phyloP scores from a whole-genome alignment of 1,284 basidiomycete genomes.

The Puccinia triticina region DNA sequence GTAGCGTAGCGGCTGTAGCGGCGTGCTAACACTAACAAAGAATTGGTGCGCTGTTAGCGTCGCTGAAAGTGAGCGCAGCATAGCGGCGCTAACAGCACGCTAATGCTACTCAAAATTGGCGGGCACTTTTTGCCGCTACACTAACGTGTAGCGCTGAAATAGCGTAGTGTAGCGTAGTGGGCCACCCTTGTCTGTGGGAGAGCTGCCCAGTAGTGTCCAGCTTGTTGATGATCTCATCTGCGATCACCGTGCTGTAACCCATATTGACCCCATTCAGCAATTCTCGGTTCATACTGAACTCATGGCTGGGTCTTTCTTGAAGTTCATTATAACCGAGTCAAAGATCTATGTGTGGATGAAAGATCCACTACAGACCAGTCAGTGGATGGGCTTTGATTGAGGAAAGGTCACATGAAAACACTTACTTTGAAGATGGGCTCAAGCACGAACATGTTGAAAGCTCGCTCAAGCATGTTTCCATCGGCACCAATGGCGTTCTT shows the following conservation, averaged over 20 bases:
- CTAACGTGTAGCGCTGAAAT: too few species aligned
- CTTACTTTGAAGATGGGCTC: slow-evolving; percentile 89
- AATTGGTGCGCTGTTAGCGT: too few species aligned
- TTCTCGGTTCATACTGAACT: too few species aligned
- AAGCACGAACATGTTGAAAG: slow-evolving; percentile 94
- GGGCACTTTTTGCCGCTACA: too few species aligned
- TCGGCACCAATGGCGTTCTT: slow-evolving; percentile 77
- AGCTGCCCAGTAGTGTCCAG: slow-evolving; percentile 76
- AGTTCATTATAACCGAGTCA: slow-evolving; percentile 99
- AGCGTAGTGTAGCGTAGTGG: too few species aligned
- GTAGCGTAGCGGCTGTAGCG: too few species aligned
- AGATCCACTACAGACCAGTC: too few species aligned
- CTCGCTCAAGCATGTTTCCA: slow-evolving; percentile 78
- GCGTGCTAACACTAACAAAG: too few species aligned
- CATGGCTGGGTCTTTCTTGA: slow-evolving; percentile 88
- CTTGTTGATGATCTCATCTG: slow-evolving; percentile 91
- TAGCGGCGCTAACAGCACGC: too few species aligned
- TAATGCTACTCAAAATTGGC: too few species aligned
- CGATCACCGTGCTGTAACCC: slow-evolving; percentile 64
- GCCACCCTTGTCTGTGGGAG: slow-evolving; percentile 88
- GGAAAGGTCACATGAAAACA: neutral
- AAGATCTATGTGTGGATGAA: slow-evolving; percentile 68
- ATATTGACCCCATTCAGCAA: too few species aligned
- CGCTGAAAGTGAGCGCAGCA: too few species aligned
- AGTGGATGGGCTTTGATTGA: neutral